phyloP scores from a whole-genome alignment of 805 yeast genomes.

The Lipomyces oligophaga region DNA sequence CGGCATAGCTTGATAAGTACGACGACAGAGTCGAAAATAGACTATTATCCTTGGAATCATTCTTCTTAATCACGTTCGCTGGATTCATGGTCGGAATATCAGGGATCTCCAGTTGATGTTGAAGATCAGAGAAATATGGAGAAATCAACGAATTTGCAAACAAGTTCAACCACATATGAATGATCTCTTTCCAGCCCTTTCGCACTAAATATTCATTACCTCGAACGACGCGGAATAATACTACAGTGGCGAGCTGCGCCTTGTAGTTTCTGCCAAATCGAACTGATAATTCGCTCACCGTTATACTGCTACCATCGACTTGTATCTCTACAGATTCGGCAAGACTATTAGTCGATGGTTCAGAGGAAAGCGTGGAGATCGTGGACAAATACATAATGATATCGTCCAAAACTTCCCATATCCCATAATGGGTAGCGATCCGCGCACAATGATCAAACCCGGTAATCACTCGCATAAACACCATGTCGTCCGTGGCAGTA shows the following conservation, averaged over 20 bases:
- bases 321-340: constrained; percentile 41
- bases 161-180: constrained; percentile 58
- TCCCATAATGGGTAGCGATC: constrained; percentile 63
- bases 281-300: constrained; percentile 77
- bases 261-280: constrained; percentile 86
- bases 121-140: constrained; percentile 47
- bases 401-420: constrained; percentile 56
- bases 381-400: constrained; percentile 64
- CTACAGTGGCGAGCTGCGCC: constrained; percentile 85
- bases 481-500: constrained; percentile 85
- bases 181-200: constrained; percentile 57
- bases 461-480: constrained; percentile 80
- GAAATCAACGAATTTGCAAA: constrained; percentile 69
- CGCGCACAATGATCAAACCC: constrained; percentile 81
- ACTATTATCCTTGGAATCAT: constrained; percentile 68
- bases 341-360: constrained; percentile 33
- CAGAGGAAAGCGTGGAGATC: constrained; percentile 58
- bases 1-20: constrained; percentile 74
- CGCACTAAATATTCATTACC: constrained; percentile 50
- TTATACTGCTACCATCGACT: constrained; percentile 51
- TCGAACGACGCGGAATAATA: constrained; percentile 71
- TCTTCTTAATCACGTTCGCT: constrained; percentile 54
- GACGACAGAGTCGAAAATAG: constrained; percentile 89
- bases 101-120: constrained; percentile 51
- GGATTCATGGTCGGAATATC: constrained; percentile 62